These are phyloP conservation scores for Chrysoporthe cubensis DNA, from an alignment of 2,329 filamentous ascomycete genomes.

Conservation along the genomic window DNA sequence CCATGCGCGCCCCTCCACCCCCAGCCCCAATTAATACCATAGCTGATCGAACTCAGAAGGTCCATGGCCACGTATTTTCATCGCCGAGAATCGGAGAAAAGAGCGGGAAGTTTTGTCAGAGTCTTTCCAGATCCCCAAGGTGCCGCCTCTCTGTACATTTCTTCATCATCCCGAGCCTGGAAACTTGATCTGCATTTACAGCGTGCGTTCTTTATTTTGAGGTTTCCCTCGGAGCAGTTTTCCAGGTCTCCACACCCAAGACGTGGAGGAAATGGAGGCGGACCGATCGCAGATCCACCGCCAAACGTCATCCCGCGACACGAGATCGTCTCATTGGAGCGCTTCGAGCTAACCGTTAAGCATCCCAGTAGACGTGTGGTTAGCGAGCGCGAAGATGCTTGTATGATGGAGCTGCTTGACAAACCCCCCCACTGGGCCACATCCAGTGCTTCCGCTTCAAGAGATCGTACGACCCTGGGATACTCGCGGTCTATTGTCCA, in stretches of 20 bases:
- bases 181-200: not conserved
- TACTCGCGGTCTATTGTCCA: not conserved
- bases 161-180: not conserved
- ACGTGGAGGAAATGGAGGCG: not conserved
- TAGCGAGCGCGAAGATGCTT: not conserved
- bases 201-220: not conserved
- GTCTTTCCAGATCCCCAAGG: no score
- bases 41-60: no score
- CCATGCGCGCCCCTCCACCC: not conserved
- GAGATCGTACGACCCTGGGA: not conserved
- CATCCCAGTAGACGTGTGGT: not conserved
- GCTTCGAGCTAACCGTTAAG: slow-evolving; percentile 2
- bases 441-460: not conserved
- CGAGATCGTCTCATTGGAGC: slow-evolving; percentile 9
- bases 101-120: no score
- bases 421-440: not conserved
- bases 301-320: slow-evolving; percentile 17
- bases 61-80: no score
- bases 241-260: not conserved
- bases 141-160: not conserved
- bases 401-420: not conserved
- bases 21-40: no score
- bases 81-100: no score
- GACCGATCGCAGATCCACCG: slow-evolving; percentile 10
- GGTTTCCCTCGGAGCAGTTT: not conserved